Percentiles rank a stretch among this genome's conserved stretches.
Conservation (phyloP, 1,284 basidiomycete genomes). For the Cerioporus squamosus region DNA sequence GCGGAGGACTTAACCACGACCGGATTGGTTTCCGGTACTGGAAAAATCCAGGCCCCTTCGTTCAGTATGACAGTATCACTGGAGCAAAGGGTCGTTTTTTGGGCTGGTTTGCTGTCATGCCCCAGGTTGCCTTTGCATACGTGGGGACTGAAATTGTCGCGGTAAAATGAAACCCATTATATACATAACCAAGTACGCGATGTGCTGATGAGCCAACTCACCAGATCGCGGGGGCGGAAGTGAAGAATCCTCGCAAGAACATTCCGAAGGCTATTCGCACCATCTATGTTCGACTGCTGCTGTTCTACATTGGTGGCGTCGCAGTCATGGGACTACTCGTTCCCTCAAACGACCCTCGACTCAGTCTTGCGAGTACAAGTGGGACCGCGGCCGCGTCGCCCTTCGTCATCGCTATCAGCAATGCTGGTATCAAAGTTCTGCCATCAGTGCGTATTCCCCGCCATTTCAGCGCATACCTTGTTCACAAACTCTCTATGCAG, state of each 20-base stretch:
- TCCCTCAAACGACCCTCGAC: conserved; percentile 62
- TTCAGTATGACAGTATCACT: conserved; percentile 54
- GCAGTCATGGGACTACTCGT: conserved; percentile 79
- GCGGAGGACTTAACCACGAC: conserved; percentile 59
- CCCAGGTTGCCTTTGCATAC: conserved; percentile 85
- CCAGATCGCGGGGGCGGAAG: conserved; percentile 35
- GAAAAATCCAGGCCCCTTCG: conserved; percentile 75
- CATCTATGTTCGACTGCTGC: conserved; percentile 56
- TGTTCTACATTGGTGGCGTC: conserved; percentile 38
- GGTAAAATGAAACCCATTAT: conserved; percentile 41
- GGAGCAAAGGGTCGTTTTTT: conserved; percentile 71
- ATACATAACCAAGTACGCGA: neutral
- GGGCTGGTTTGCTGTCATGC: conserved; percentile 69
- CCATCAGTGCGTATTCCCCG: conserved; percentile 41
- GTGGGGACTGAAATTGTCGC: conserved; percentile 87
- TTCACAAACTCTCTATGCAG: conserved; percentile 33
- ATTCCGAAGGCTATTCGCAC: conserved; percentile 50
- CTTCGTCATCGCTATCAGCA: conserved; percentile 81
- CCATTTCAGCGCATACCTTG: neutral
- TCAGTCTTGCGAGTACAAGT: conserved; percentile 47
- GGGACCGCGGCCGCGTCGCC: conserved; percentile 78
- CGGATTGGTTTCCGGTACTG: conserved; percentile 42
- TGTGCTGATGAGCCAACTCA: neutral
- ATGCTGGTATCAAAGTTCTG: conserved; percentile 75
- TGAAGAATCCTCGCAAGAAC: conserved; percentile 37